These are phyloP conservation scores for Globisporangium spiculum DNA, from an alignment of 352 stramenopile species.

Conservation along the genomic window DNA sequence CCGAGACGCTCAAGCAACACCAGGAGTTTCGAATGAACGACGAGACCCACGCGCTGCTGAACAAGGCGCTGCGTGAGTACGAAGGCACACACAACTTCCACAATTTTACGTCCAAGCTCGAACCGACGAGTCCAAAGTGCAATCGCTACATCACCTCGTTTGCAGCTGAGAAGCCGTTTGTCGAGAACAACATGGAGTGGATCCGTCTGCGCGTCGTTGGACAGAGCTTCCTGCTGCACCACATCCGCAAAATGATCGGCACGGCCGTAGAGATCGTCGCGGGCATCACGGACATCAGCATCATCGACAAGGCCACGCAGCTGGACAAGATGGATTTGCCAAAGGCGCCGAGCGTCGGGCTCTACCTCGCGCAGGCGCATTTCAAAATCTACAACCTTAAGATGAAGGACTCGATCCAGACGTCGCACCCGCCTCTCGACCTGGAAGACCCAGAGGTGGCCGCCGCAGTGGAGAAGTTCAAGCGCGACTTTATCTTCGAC, in stretches of 20 bases:
- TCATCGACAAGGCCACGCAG: slow-evolving; percentile 58
- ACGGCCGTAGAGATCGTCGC: slow-evolving; percentile 74
- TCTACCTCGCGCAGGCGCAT: slow-evolving; percentile 83
- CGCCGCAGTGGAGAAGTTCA: slow-evolving; percentile 69
- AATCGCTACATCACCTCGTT: slow-evolving; percentile 94
- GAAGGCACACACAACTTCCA: slow-evolving; percentile 94
- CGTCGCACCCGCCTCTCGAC: slow-evolving; percentile 61
- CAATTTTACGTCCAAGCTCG: slow-evolving; percentile 95
- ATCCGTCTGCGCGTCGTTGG: slow-evolving; percentile 93
- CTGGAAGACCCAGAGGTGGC: slow-evolving; percentile 53
- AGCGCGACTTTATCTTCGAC: slow-evolving; percentile 71
- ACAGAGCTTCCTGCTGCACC: slow-evolving; percentile 97
- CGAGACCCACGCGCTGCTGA: slow-evolving; percentile 46
- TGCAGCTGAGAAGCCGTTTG: slow-evolving; percentile 64
- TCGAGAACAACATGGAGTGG: slow-evolving; percentile 93
- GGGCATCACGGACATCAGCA: slow-evolving; percentile 41
- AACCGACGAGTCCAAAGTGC: slow-evolving; percentile 75
- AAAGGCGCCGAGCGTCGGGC: slow-evolving; percentile 81
- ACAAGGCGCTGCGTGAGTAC: slow-evolving; percentile 59
- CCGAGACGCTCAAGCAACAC: slow-evolving; percentile 58
- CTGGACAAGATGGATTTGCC: slow-evolving; percentile 86
- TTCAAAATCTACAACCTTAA: slow-evolving; percentile 88
- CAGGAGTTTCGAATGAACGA: slow-evolving; percentile 70
- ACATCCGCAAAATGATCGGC: slow-evolving; percentile 98
- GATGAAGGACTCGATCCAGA: slow-evolving; percentile 64